Evolutionary conservation across 768 basidiomycete species (phyloP).

Genomic region (Psilocybe azurescens): DNA sequence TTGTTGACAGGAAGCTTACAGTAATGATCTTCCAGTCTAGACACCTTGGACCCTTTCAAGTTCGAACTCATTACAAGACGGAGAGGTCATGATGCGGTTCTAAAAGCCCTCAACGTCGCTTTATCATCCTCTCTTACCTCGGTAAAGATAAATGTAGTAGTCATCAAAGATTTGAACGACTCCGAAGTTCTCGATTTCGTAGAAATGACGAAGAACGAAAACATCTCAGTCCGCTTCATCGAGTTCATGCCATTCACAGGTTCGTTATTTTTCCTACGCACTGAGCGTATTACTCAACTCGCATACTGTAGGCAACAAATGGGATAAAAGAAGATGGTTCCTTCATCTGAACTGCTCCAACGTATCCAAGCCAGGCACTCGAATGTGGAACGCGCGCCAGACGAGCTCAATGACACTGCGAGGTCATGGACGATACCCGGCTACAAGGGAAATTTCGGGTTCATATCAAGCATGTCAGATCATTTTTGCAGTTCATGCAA

Average conservation of each 20-base stretch:
- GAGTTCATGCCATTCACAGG: conserved; percentile 96
- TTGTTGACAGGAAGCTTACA: background rate
- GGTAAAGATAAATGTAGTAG: conserved; percentile 86
- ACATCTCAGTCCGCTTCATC: conserved; percentile 82
- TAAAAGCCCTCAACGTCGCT: conserved; percentile 71
- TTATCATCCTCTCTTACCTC: conserved; percentile 55
- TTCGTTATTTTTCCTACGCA: conserved; percentile 32
- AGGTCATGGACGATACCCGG: conserved; percentile 79
- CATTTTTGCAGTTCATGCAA: conserved; percentile 91
- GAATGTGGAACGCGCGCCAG: conserved; percentile 57
- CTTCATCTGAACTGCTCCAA: conserved; percentile 67
- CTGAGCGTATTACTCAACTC: conserved; percentile 5
- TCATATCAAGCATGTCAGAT: conserved; percentile 94
- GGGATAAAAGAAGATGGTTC: conserved; percentile 86
- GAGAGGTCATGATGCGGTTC: conserved; percentile 75
- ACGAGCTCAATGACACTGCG: conserved; percentile 81
- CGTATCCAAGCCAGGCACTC: conserved; percentile 55
- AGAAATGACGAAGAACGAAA: conserved; percentile 67
- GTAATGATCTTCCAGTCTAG: conserved; percentile 55
- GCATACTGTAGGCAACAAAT: conserved; percentile 71
- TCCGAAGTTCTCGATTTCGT: conserved; percentile 81
- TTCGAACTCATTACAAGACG: conserved; percentile 89
- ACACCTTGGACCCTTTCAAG: conserved; percentile 85
- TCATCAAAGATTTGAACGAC: conserved; percentile 83
- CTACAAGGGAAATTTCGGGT: conserved; percentile 74